Evolutionary conservation across 176 grass and related monocot species (phyloP), one percentile per base, ranked within the genome.

Genomic region (Aegilops longissima): DNA sequence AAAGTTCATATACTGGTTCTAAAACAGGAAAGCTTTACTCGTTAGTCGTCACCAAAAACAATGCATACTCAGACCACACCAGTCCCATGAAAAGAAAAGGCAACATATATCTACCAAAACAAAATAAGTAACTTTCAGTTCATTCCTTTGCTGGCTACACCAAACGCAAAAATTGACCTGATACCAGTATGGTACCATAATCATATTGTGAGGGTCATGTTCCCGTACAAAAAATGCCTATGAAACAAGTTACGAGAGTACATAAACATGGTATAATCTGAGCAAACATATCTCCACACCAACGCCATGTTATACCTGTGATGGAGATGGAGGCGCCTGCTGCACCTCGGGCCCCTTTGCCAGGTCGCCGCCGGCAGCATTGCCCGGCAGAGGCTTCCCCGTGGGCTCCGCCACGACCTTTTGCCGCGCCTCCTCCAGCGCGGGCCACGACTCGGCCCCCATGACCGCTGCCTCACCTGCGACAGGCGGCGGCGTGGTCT

Each of bases 401-500:
- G 80, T 66, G 36, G 27, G 27, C 66, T 91, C 84, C 70, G 34
- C 61, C 24, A 84, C 21, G 4, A 9, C 84, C 66, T 89, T 95
- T 27, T 88, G 80, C 70, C 86, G 86, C 11, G 88, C 64, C 69
- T 92, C 93, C 66, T 89, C 88, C n/a, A 95, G 88, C 30, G 88
- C 88, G 35, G 93, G 88, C 93, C 93, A 93, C 30, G 90, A 90
- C 8, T 91, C 84, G 36, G 86, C 88, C 44, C 90, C 93, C 93
- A 92, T 92, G 66, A 92, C 86, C 49, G 70, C 80, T 16, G 71
- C 90, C 47, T 90, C 86, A 7, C 75, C 65, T 7, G 8, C 80
- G 9, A 59, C 39, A 2, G 83, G 76, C 18, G 64, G 83, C 66
- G 81, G 84, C n/a, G 81, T 83, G 76, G 73, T 16, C 84, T 70